A percentile compares a stretch with the other conserved stretches of the same genome.
These are phyloP conservation scores for Chlamydomonas asymmetrica DNA, from an alignment of 139 green algal genomes.

Conservation along the genomic window DNA sequence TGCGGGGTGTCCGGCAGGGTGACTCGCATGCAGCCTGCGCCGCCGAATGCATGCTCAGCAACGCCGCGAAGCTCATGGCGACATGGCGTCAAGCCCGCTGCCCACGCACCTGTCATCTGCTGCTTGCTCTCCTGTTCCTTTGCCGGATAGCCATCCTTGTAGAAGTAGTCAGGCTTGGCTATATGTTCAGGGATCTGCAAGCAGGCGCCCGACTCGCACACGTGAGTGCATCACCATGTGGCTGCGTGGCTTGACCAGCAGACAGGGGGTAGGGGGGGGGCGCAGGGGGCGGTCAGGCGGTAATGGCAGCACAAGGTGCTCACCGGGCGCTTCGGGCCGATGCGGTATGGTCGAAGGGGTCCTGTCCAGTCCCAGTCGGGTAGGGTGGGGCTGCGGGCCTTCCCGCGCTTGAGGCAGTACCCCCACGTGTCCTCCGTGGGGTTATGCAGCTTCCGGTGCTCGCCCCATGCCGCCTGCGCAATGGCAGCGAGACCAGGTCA, in stretches of 20 bases:
- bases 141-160: slow-evolving; percentile 54
- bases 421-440: slow-evolving; percentile 62
- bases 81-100: too few relatives aligned
- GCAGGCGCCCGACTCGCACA: neutral
- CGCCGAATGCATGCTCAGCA: too few relatives aligned
- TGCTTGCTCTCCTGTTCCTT: slow-evolving; percentile 78
- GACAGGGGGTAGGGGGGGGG: neutral
- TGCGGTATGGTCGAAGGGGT: slow-evolving; percentile 70
- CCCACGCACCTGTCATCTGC: slow-evolving; percentile 58
- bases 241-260: neutral
- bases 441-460: slow-evolving; percentile 84
- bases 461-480: slow-evolving; percentile 68
- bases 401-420: slow-evolving; percentile 74
- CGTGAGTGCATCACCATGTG: neutral
- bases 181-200: slow-evolving; percentile 75
- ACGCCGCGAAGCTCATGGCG: too few relatives aligned
- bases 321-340: too few relatives aligned
- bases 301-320: neutral
- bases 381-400: slow-evolving; percentile 53
- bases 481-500: neutral
- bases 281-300: neutral
- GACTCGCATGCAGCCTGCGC: too few relatives aligned
- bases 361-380: slow-evolving; percentile 90
- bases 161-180: slow-evolving; percentile 77
- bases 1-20: too few relatives aligned